Percentiles rank a stretch among this genome's conserved stretches.
These are phyloP conservation scores for Fusarium hainanense DNA, from an alignment of 2,329 filamentous ascomycete species.

Conservation along the genomic window DNA sequence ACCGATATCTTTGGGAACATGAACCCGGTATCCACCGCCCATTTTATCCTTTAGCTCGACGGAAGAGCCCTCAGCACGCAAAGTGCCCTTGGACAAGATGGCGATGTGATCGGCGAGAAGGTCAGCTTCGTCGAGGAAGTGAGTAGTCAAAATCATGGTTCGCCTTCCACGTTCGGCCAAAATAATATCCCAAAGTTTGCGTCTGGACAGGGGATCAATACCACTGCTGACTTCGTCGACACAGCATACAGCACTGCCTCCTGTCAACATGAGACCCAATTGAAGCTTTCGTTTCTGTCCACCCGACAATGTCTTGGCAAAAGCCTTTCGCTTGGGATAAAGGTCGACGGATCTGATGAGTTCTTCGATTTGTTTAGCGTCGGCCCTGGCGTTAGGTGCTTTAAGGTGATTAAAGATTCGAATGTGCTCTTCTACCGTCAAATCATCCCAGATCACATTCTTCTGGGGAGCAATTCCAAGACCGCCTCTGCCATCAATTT, in stretches of 20 bases:
- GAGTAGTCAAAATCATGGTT: constrained; percentile 89
- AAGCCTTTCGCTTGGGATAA: constrained; percentile 75
- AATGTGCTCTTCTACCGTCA: constrained; percentile 88
- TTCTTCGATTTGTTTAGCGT: constrained; percentile 67
- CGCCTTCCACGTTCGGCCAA: constrained; percentile 83
- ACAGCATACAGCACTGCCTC: constrained; percentile 87
- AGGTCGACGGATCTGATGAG: constrained; percentile 80
- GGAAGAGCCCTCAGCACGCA: constrained; percentile 85
- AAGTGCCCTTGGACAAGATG: constrained; percentile 84
- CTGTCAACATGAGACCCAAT: constrained; percentile 94
- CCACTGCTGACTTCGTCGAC: constrained; percentile 93
- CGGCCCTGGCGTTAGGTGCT: constrained; percentile 65
- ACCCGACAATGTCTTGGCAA: constrained; percentile 82
- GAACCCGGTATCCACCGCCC: constrained; percentile 86
- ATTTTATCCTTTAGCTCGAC: constrained; percentile 85
- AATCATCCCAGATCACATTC: constrained; percentile 91
- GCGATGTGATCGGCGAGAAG: constrained; percentile 89
- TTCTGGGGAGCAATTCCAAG: constrained; percentile 91
- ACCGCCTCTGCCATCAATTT: constrained; percentile 80
- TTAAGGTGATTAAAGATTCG: constrained; percentile 87
- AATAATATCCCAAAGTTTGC: constrained; percentile 95
- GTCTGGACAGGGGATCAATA: constrained; percentile 83
- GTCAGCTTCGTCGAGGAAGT: constrained; percentile 94
- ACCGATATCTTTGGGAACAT: constrained; percentile 71
- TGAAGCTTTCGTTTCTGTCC: constrained; percentile 94